Evolutionary conservation across 208 protist species (phyloP), one percentile per base, ranked within the genome.

Genomic region (Wallacemonas sp.): DNA sequence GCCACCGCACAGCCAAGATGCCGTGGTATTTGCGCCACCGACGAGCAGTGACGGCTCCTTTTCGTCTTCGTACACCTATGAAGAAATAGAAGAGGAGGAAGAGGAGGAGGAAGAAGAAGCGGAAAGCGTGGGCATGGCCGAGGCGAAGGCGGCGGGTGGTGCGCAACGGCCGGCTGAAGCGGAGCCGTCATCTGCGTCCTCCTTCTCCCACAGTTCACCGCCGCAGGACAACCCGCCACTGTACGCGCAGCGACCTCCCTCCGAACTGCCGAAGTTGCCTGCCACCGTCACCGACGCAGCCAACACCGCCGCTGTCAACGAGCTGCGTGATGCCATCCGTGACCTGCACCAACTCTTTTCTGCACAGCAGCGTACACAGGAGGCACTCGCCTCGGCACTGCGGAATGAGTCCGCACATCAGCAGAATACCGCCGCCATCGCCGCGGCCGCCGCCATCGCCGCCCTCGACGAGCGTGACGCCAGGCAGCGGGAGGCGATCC

Each of bases 261-360:
- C n/a, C n/a, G n/a, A n/a, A n/a, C n/a, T n/a, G n/a, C n/a, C n/a
- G n/a, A n/a, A n/a, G n/a, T n/a, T n/a, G n/a, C n/a, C n/a, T n/a
- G 9, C 30, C 13, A 19, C 50, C 30, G 15, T 32, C 3, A n/a
- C 8, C 5, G 24, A 10, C 4, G 46, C 27, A 36, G 29, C 33
- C 9, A 38, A 37, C 50, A 57, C 24, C 3, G 13, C 15, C 17
- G 1, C 50, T 3, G 50, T 57, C 30, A 57, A 27, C 15, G 50
- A 57, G 30, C n/a, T 57, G 19, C 50, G 50, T n/a, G 50, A 57
- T 32, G 50, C 30, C n/a, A 39, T 57, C 24, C 50, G 50, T 19
- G 32, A 33, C 1, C 50, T 57, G 5, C 50, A 57, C n/a, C 12
- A 34, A 38, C 50, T 57, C 50, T 57, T 57, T 21, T 17, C 32